Evolutionary conservation across 495 filamentous ascomycete species (phyloP).

Genomic region (Neurospora sp.): DNA sequence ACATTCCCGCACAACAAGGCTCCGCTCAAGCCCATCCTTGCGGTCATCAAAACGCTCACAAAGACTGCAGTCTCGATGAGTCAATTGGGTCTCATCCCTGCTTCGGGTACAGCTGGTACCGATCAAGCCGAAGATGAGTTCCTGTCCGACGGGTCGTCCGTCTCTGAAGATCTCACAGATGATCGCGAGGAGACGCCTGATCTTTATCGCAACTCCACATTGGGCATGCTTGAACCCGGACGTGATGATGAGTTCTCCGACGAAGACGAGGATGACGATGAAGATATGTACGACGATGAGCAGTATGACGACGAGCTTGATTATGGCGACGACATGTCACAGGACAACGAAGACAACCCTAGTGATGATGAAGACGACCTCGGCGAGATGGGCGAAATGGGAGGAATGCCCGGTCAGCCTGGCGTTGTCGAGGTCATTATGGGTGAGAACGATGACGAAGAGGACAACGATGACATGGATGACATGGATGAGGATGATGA

Average conservation of each 20-base stretch:
- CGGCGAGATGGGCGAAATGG: slow-evolving; percentile 71
- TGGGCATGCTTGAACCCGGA: slow-evolving; percentile 86
- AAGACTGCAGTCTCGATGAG: slow-evolving; percentile 79
- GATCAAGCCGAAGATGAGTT: slow-evolving; percentile 70
- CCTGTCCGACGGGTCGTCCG: slow-evolving; percentile 68
- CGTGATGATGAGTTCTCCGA: slow-evolving; percentile 69
- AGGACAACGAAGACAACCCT: slow-evolving; percentile 77
- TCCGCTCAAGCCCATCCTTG: slow-evolving; percentile 90
- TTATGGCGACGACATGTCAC: slow-evolving; percentile 70
- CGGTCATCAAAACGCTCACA: slow-evolving; percentile 77
- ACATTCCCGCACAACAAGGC: slow-evolving; percentile 89
- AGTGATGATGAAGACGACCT: slow-evolving; percentile 84
- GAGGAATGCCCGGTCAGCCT: slow-evolving; percentile 72
- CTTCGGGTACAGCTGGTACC: slow-evolving; percentile 45
- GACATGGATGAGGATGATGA: slow-evolving; percentile 59
- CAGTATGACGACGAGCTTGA: slow-evolving; percentile 81
- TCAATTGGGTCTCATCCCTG: slow-evolving; percentile 59
- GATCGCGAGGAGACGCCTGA: slow-evolving; percentile 95
- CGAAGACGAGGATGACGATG: slow-evolving; percentile 56
- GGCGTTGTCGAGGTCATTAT: slow-evolving; percentile 77
- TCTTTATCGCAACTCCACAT: slow-evolving; percentile 88
- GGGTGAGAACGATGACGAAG: slow-evolving; percentile 61
- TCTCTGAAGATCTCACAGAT: slow-evolving; percentile 69
- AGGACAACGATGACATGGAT: slow-evolving; percentile 53
- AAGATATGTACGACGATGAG: slow-evolving; percentile 77